Evolutionary conservation across 345 rosid genomes (phyloP).

Genomic region (Salix udensis): DNA sequence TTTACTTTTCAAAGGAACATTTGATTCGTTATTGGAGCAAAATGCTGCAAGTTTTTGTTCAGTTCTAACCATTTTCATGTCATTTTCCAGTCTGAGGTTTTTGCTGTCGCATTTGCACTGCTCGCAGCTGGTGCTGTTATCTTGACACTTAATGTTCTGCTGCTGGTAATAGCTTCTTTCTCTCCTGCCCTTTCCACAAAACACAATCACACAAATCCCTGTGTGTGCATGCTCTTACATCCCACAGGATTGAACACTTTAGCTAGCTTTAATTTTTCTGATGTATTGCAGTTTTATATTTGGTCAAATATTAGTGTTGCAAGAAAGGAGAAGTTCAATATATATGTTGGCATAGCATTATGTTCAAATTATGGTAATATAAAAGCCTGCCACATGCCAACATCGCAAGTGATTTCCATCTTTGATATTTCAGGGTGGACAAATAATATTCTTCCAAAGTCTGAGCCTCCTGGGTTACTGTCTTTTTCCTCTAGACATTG

Average conservation of each 20-base stretch:
- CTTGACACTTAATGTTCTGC: slow-evolving; percentile 84
- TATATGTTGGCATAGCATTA: neutral
- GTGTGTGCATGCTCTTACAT: neutral
- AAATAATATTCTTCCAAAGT: slow-evolving; percentile 85
- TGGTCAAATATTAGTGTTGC: neutral
- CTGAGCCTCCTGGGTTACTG: slow-evolving; percentile 81
- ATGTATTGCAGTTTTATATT: neutral
- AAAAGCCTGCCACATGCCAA: neutral
- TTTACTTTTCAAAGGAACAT: neutral
- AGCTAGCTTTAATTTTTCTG: neutral
- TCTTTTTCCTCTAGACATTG: slow-evolving; percentile 78
- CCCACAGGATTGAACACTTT: neutral
- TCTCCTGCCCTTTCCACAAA: neutral
- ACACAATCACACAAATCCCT: neutral
- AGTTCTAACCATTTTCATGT: slow-evolving; percentile 8
- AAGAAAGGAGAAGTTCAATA: neutral
- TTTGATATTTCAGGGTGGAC: slow-evolving; percentile 62
- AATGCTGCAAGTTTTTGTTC: neutral
- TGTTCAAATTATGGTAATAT: neutral
- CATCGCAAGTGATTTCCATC: neutral
- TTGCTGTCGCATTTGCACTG: slow-evolving; percentile 95
- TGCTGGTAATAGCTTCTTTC: slow-evolving; percentile 53
- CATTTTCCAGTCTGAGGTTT: slow-evolving; percentile 72
- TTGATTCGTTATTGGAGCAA: neutral
- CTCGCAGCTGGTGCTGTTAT: slow-evolving; percentile 95